These are phyloP conservation scores for Teunomyces funiuensis DNA, from an alignment of 805 yeast species.

Conservation along the genomic window DNA sequence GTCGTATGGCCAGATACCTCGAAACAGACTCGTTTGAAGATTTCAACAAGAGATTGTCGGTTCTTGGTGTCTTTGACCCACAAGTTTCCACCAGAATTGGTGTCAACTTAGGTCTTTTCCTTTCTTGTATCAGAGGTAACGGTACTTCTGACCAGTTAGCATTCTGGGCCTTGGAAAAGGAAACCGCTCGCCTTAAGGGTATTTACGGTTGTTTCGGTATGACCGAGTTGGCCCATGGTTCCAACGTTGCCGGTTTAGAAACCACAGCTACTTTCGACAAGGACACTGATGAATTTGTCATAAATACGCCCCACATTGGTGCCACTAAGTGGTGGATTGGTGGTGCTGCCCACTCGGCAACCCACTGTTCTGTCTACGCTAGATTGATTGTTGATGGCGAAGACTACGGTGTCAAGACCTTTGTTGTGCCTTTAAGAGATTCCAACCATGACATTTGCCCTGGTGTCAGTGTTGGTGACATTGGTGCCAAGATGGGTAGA, in stretches of 20 bases:
- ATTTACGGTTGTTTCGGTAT: conserved; percentile 64
- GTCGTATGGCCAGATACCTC: conserved; percentile 59
- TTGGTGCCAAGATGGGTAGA: conserved; percentile 94
- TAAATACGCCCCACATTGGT: conserved; percentile 85
- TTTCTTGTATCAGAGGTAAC: conserved; percentile 78
- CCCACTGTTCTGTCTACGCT: conserved; percentile 84
- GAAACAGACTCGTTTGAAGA: conserved; percentile 46
- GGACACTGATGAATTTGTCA: conserved; percentile 61
- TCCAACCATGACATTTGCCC: conserved; percentile 67
- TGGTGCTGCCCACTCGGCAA: conserved; percentile 94
- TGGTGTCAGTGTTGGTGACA: conserved; percentile 85
- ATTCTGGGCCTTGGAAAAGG: conserved; percentile 78
- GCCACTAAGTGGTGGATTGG: conserved; percentile 99
- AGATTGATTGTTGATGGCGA: conserved; percentile 76
- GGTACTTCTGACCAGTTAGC: conserved; percentile 83
- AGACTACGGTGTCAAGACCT: conserved; percentile 90
- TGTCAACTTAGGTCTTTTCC: conserved; percentile 83
- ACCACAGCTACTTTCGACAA: conserved; percentile 71
- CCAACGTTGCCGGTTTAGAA: conserved; percentile 59
- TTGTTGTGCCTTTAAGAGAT: conserved; percentile 88
- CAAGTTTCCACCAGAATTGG: conserved; percentile 80
- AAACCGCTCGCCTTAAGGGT: conserved; percentile 57
- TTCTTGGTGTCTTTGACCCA: conserved; percentile 72
- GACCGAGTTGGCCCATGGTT: conserved; percentile 73
- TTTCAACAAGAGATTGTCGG: conserved; percentile 58